Evolutionary conservation across 179 eudicot genomes (phyloP), one percentile per base, ranked within the genome.

Genomic region (Amaranthus tricolor): DNA sequence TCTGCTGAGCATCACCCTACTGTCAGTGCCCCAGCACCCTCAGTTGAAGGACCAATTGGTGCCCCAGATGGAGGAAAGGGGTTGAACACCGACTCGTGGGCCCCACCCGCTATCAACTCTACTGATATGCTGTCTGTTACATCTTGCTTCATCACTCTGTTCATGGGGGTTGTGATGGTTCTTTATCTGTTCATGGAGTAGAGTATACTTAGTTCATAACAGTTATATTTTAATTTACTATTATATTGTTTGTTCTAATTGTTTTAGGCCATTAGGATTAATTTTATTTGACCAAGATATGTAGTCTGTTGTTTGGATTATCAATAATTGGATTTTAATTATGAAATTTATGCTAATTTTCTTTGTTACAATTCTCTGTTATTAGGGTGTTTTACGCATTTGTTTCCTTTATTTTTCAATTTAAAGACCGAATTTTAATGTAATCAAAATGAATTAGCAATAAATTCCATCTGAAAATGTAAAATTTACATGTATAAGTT

Each of bases 171-270:
- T 12, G 54, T 86, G 31, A 47, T 86, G 65, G 70, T 87, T 69
- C 75, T 87, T 48, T 81, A 80, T 73, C 45, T 77, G 76, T 77
- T 86, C 70, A 74, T 82, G 86, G 60, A 76, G 56, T 82, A 76
- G 66, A 68, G 21, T 54, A 31, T 31, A 31, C 40, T 31, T 31
- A 9, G 50, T 51, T 52, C 66, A 55, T 48, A 57, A 40, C 62
- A 71, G 21, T 43, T 50, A 31, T 31, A 31, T 31, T 2, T 31
- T 21, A 47, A 51, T 13, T 64, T 48, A 0, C 16, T 69, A 54
- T 43, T n/a, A 69, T 24, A 43, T 74, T 55, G 78, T 31, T 74
- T 79, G 54, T 19, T 15, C 21, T 24, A 45, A 54, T n/a, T 7
- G 44, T n/a, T 54, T 68, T 49, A 64, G 72, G 54, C 62, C 49